Evolutionary conservation across 139 green algal genomes (phyloP).

Genomic region (Tetradesmus lagerheimii): DNA sequence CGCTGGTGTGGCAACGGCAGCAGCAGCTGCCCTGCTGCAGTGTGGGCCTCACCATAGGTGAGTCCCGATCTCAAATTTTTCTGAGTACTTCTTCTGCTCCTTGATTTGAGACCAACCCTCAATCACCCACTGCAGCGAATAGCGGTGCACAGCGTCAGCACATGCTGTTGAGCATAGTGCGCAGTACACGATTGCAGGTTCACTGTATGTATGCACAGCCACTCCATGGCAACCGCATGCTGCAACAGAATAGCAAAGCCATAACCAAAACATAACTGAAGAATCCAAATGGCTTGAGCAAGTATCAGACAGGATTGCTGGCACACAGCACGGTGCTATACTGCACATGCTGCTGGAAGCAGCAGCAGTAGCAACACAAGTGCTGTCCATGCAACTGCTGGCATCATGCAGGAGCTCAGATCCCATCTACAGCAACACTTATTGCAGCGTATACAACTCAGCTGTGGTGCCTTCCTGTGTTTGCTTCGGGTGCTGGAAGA

Average conservation of each 20-base stretch:
- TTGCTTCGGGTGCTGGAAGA: background rate
- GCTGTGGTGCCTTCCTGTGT: too few relatives aligned
- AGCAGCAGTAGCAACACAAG: background rate
- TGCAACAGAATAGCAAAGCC: too few relatives aligned
- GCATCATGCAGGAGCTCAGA: background rate
- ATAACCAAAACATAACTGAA: too few relatives aligned
- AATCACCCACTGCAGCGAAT: slow-evolving; percentile 62
- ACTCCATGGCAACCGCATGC: background rate
- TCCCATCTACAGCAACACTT: background rate
- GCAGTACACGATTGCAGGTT: background rate
- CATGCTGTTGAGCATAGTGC: background rate
- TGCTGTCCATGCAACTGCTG: background rate
- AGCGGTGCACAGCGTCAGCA: background rate
- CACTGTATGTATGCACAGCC: background rate
- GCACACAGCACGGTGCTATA: background rate
- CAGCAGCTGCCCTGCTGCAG: background rate
- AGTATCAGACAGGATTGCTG: background rate
- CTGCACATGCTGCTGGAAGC: background rate
- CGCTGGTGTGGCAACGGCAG: background rate
- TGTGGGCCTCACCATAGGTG: slow-evolving; percentile 78
- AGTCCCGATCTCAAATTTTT: slow-evolving; percentile 82
- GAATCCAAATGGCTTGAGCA: too few relatives aligned
- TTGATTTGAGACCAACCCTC: slow-evolving; percentile 52
- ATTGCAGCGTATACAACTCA: background rate
- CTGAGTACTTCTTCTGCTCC: slow-evolving; percentile 69